phyloP scores from a whole-genome alignment of 495 filamentous ascomycete genomes.

The Penicillium dipodomyicola region DNA sequence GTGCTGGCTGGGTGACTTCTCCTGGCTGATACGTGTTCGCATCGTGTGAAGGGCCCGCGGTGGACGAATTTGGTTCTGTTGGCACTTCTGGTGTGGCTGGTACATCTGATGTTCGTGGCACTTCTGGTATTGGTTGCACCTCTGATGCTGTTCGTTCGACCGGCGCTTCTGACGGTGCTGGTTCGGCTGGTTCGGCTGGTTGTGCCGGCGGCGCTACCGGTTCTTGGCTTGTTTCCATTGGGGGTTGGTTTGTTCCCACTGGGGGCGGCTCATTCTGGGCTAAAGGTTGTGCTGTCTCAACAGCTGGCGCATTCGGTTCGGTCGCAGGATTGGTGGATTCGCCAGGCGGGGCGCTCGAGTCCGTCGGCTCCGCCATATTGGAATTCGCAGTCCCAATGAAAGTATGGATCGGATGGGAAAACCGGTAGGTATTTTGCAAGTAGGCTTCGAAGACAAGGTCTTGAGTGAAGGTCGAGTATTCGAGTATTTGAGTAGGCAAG shows the following conservation, averaged over 20 bases:
- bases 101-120: neutral
- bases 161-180: neutral
- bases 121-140: neutral
- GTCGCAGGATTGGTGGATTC: conserved; percentile 28
- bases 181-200: neutral
- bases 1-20: conserved; percentile 8
- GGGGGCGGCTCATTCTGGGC: conserved; percentile 7
- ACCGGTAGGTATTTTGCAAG: neutral
- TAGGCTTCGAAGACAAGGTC: conserved; percentile 3
- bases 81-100: neutral
- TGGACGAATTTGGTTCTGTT: neutral
- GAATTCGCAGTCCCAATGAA: conserved; percentile 7
- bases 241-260: conserved; percentile 11
- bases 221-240: conserved; percentile 2
- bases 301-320: conserved; percentile 25
- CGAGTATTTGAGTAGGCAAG: conserved; percentile 3
- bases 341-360: conserved; percentile 30
- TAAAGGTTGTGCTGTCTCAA: conserved; percentile 17
- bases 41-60: conserved; percentile 9
- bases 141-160: neutral
- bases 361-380: conserved; percentile 39
- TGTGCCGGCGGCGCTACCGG: neutral
- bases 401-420: conserved; percentile 1
- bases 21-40: conserved; percentile 6
- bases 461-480: conserved; percentile 11